phyloP scores from a whole-genome alignment of 768 basidiomycete genomes.

The Suillus weaverae region DNA sequence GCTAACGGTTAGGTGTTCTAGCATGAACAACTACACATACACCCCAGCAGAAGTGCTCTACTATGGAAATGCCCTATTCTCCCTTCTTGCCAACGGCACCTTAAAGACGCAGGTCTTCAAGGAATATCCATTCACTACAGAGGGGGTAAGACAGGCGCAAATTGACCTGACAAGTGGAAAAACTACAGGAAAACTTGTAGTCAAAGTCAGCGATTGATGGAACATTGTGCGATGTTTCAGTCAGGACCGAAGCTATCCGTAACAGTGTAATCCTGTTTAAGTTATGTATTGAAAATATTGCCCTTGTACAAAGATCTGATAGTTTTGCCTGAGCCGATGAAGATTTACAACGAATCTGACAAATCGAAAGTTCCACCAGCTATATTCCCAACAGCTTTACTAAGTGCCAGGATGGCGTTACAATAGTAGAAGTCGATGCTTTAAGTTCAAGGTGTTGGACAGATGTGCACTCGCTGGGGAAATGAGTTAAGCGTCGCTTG shows the following conservation, averaged over 20 bases:
- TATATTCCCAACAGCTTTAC: not conserved
- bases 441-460: no score
- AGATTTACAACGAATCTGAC: not conserved
- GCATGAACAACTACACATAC: slow-evolving; percentile 68
- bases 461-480: no score
- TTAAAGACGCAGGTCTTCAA: slow-evolving; percentile 69
- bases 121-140: slow-evolving; percentile 82
- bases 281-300: not conserved
- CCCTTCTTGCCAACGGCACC: slow-evolving; percentile 53
- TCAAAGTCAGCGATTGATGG: slow-evolving; percentile 53
- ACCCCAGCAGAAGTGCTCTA: slow-evolving; percentile 70
- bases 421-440: no score
- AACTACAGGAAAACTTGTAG: slow-evolving; percentile 83
- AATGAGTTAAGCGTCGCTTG: slow-evolving; percentile 90
- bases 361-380: not conserved
- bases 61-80: slow-evolving; percentile 68
- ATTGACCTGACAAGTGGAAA: slow-evolving; percentile 72
- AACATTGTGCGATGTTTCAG: not conserved
- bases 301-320: not conserved
- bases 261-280: not conserved
- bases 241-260: not conserved
- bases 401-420: no score
- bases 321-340: not conserved
- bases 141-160: slow-evolving; percentile 78
- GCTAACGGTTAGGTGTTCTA: slow-evolving; percentile 30